phyloP scores from a whole-genome alignment of 768 basidiomycete genomes.

The Boletus reticulatus region DNA sequence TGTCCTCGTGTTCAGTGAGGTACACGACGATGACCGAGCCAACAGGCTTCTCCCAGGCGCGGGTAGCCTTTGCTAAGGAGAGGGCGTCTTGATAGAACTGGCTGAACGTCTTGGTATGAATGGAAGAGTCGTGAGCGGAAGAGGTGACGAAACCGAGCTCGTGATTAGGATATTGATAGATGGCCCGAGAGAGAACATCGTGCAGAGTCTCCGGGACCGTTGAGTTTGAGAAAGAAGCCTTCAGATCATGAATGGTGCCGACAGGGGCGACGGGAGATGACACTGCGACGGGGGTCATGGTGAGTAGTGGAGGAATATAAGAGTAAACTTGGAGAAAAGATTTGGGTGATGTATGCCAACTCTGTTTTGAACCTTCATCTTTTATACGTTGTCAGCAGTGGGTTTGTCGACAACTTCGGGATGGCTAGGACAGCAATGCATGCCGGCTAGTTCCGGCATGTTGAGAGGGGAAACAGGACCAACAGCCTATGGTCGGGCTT shows the following conservation, averaged over 20 bases:
- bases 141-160: slow-evolving; percentile 29
- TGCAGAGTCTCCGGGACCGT: slow-evolving; percentile 17
- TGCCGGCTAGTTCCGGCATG: no score
- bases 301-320: not conserved
- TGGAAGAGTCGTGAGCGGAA: slow-evolving; percentile 29
- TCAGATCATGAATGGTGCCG: slow-evolving; percentile 10
- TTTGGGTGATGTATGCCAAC: not conserved
- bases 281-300: slow-evolving; percentile 17
- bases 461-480: no score
- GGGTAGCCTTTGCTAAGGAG: slow-evolving; percentile 22
- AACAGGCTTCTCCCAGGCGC: slow-evolving; percentile 22
- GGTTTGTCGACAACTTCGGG: no score
- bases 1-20: slow-evolving; percentile 33
- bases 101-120: slow-evolving; percentile 25
- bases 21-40: slow-evolving; percentile 30
- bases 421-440: no score
- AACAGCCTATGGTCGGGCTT: no score
- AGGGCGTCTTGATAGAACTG: slow-evolving; percentile 15
- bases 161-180: slow-evolving; percentile 19
- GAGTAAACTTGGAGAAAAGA: not conserved
- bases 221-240: slow-evolving; percentile 10
- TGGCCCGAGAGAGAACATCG: slow-evolving; percentile 23
- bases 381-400: slow-evolving; percentile 19
- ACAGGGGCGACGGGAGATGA: slow-evolving; percentile 8
- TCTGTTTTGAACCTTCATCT: slow-evolving; percentile 6